Evolutionary conservation across 495 filamentous ascomycete genomes (phyloP).

Genomic region (Endocarpon pusillum): DNA sequence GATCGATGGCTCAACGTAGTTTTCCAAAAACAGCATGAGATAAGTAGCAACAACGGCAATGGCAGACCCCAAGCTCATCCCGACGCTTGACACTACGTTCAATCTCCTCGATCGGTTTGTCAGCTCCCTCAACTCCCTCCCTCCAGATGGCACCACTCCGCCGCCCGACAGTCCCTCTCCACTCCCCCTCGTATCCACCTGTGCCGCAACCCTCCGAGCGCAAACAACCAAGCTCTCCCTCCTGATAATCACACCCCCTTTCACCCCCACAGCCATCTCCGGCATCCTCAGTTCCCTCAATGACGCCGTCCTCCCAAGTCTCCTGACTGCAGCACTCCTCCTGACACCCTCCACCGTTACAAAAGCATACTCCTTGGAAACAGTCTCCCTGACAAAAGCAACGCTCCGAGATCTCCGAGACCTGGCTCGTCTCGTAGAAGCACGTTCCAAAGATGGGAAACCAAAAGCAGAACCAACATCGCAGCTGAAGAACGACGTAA

Average conservation of each 20-base stretch:
- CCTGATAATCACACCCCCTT: slow-evolving; percentile 66
- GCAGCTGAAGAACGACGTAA: slow-evolving; percentile 23
- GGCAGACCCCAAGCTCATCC: too few species aligned
- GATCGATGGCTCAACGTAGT: too few species aligned
- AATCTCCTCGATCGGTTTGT: too few species aligned
- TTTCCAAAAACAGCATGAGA: too few species aligned
- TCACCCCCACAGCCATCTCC: slow-evolving; percentile 56
- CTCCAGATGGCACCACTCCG: too few species aligned
- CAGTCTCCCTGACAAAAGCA: slow-evolving; percentile 16
- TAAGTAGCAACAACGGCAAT: too few species aligned
- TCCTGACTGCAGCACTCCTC: slow-evolving; percentile 50
- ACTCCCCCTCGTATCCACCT: slow-evolving; percentile 45
- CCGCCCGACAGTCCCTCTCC: slow-evolving; percentile 30
- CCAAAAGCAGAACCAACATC: slow-evolving; percentile 10
- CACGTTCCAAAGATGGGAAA: slow-evolving; percentile 6
- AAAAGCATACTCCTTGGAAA: slow-evolving; percentile 36
- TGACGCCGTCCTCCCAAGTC: slow-evolving; percentile 46
- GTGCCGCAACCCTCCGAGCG: slow-evolving; percentile 50
- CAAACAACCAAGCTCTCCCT: slow-evolving; percentile 78
- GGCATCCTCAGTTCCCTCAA: slow-evolving; percentile 49
- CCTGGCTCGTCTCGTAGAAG: slow-evolving; percentile 20
- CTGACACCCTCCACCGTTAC: slow-evolving; percentile 42
- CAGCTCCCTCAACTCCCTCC: too few species aligned
- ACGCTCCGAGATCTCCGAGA: slow-evolving; percentile 22
- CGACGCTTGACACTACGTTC: too few species aligned